phyloP scores from a whole-genome alignment of 768 basidiomycete genomes.

The Sistotremastrum suecicum region DNA sequence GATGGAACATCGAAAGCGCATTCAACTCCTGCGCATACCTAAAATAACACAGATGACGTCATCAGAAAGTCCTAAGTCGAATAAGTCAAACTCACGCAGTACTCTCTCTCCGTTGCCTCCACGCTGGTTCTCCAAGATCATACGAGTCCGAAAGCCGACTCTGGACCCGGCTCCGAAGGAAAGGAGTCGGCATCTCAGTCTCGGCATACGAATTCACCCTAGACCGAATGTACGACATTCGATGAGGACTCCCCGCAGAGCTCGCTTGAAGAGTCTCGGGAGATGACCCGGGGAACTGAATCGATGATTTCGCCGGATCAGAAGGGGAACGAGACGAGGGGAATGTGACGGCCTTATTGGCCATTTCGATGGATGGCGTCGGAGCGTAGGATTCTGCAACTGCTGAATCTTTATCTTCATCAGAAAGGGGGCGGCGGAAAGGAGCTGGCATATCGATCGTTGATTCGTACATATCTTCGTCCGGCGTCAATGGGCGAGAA shows the following conservation, averaged over 20 bases:
- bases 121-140: constrained; percentile 48
- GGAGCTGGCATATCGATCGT: constrained; percentile 46
- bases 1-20: constrained; percentile 73
- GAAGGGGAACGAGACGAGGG: constrained; percentile 36
- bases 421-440: constrained; percentile 58
- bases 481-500: constrained; percentile 38
- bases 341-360: constrained; percentile 19
- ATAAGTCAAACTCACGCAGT: constrained; percentile 51
- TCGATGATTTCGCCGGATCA: constrained; percentile 40
- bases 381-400: constrained; percentile 17
- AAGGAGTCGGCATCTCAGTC: constrained; percentile 58
- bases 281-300: constrained; percentile 70
- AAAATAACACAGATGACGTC: constrained; percentile 4
- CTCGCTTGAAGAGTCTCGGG: constrained; percentile 36
- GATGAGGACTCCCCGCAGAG: constrained; percentile 40
- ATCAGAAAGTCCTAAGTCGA: constrained; percentile 1
- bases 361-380: constrained; percentile 27
- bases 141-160: constrained; percentile 51
- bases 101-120: constrained; percentile 80
- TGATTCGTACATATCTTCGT: constrained; percentile 24
- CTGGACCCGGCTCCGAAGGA: constrained; percentile 74
- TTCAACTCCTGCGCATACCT: constrained; percentile 81
- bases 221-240: constrained; percentile 35
- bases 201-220: constrained; percentile 64
- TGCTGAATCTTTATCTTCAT: constrained; percentile 56